phyloP scores from a whole-genome alignment of 805 yeast genomes.

The Kuraishia piskuri region DNA sequence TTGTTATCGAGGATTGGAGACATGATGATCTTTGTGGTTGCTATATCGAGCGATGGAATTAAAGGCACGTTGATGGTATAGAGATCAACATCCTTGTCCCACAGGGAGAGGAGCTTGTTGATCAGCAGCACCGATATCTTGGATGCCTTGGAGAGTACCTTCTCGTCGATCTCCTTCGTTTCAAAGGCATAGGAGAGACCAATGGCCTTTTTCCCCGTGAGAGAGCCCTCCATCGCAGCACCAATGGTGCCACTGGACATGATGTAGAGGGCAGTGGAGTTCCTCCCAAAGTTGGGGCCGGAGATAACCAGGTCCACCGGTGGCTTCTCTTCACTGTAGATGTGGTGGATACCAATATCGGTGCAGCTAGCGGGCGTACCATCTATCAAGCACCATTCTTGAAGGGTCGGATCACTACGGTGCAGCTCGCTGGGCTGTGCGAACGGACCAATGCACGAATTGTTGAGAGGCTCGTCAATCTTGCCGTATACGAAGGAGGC shows the following conservation, averaged over 20 bases:
- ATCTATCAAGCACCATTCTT: conserved; percentile 82
- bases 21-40: conserved; percentile 52
- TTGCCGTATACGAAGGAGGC: conserved; percentile 60
- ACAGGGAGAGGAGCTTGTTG: conserved; percentile 44
- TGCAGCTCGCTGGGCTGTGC: conserved; percentile 36
- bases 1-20: conserved; percentile 76
- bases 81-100: conserved; percentile 56
- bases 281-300: conserved; percentile 95
- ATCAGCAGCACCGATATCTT: conserved; percentile 57
- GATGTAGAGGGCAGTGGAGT: conserved; percentile 81
- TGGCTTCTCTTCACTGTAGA: conserved; percentile 37
- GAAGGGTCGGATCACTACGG: conserved; percentile 28
- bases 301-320: conserved; percentile 82
- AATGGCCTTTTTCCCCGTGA: conserved; percentile 60
- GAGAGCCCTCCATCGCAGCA: conserved; percentile 90
- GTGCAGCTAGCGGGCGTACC: conserved; percentile 97
- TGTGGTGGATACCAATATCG: conserved; percentile 78
- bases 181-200: conserved; percentile 86
- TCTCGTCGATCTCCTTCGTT: conserved; percentile 37
- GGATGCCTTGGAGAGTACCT: conserved; percentile 55
- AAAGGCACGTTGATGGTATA: conserved; percentile 85
- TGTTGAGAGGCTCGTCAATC: conserved; percentile 32
- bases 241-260: conserved; percentile 94
- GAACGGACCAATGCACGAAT: conserved; percentile 62
- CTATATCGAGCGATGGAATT: conserved; percentile 37